phyloP scores from a whole-genome alignment of 78 protist species.

The Chrysochromulina parva region DNA sequence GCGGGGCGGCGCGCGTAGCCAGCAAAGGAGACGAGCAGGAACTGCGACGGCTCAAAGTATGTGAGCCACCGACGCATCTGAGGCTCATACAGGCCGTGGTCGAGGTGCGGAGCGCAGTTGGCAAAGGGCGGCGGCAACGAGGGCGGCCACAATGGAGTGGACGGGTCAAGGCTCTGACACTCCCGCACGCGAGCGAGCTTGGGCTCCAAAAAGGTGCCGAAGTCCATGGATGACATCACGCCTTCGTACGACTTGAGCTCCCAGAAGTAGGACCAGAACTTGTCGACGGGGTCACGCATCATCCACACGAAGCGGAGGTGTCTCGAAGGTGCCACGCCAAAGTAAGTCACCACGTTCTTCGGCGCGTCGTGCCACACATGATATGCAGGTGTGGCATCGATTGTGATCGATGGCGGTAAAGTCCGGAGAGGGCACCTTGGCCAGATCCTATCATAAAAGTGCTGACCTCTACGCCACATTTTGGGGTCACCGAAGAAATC shows the following conservation, averaged over 20 bases:
- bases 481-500: slow-evolving; percentile 4
- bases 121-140: slow-evolving; percentile 6
- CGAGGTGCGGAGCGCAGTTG: slow-evolving; percentile 20
- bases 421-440: neutral
- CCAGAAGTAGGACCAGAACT: slow-evolving; percentile 27
- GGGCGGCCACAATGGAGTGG: slow-evolving; percentile 2
- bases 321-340: neutral
- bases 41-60: neutral
- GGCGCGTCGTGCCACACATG: slow-evolving; percentile 19
- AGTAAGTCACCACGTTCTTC: neutral
- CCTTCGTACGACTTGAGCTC: slow-evolving; percentile 26
- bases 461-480: neutral
- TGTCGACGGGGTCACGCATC: slow-evolving; percentile 6
- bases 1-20: too few relatives aligned
- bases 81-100: neutral
- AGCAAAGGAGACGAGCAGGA: neutral
- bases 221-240: neutral
- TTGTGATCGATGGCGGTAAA: neutral
- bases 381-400: slow-evolving; percentile 14
- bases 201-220: neutral
- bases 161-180: neutral
- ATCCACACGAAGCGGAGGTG: neutral
- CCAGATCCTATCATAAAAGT: neutral
- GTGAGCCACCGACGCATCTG: neutral
- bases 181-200: neutral